Evolutionary conservation across 805 yeast genomes (phyloP), one percentile per base, ranked within the genome.

Genomic region (Ogataea pilisensis): DNA sequence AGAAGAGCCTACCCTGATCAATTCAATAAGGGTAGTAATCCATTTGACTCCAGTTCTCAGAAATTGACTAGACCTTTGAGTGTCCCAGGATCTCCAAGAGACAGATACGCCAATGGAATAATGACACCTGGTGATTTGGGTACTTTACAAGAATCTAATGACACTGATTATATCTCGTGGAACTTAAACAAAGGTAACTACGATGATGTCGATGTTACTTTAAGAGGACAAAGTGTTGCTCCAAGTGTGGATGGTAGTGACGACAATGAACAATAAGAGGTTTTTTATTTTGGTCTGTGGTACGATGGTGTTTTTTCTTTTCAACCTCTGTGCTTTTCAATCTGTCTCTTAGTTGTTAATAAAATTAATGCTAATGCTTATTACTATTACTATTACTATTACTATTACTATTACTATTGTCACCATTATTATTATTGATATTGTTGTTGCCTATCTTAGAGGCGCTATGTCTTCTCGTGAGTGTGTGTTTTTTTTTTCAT

Each of bases 51-150:
- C 7, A 47, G 50, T 26, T 65, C 72, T 37, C 73, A 71, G 52
- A 91, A 90, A 64, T 77, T 91, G 44, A 80, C 96, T 6, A 76
- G 96, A 57, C 98, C 98, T 14, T 70, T 91, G 49, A 84, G 95
- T 45, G 97, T 87, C n/a, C 98, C 98, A 1, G 98, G 97, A 2
- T 90, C 97, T 5, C 98, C 99, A 46, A 72, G 90, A 42, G 87
- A 79, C 47, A 72, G 73, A 54, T 71, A 76, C 49, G 64, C 80
- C 1, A 54, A 53, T 33, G 63, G 60, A 14, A 69, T 82, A 52
- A 91, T 89, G 96, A 91, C 99, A 2, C 99, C 99, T 0, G 99
- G 99, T 30, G 99, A 91, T 61, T 74, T 91, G 48, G 99, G 98
- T n/a, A 82, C 96, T 3, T 72, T 93, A 55, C 97, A 90, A 61